Conservation (phyloP, 208 protist species). For the Leishmania major region DNA sequence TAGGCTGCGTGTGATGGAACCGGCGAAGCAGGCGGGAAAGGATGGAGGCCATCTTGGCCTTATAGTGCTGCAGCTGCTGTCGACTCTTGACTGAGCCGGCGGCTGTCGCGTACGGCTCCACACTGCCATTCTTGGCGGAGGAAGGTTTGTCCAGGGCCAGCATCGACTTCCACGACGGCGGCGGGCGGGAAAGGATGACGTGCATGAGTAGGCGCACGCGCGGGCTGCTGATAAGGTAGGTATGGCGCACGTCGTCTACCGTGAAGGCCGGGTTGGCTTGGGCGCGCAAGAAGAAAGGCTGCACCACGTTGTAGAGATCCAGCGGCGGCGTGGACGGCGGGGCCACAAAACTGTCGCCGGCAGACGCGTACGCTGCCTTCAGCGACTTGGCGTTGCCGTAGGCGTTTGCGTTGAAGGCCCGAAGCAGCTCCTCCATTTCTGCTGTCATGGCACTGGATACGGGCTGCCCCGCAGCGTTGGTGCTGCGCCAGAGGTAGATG, state of each 20-base stretch:
- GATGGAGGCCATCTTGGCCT: slow-evolving; percentile 22
- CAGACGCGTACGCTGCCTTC: not conserved
- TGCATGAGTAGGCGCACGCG: slow-evolving; percentile 27
- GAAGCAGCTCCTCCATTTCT: slow-evolving; percentile 28
- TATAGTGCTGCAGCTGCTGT: slow-evolving; percentile 25
- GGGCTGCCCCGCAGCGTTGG: slow-evolving; percentile 12
- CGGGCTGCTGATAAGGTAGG: slow-evolving; percentile 21
- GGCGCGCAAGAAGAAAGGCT: slow-evolving; percentile 20
- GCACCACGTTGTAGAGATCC: slow-evolving; percentile 44
- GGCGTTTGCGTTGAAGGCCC: slow-evolving; percentile 34
- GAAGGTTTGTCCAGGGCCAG: slow-evolving; percentile 5
- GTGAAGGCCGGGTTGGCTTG: slow-evolving; percentile 13
- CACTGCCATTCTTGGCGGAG: not conserved
- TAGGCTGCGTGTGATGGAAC: slow-evolving; percentile 50
- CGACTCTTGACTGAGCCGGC: slow-evolving; percentile 13
- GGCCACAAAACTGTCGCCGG: not conserved
- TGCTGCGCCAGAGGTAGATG: slow-evolving; percentile 60
- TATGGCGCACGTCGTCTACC: slow-evolving; percentile 6
- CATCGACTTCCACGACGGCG: slow-evolving; percentile 23
- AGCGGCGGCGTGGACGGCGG: slow-evolving; percentile 22
- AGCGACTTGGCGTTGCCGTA: slow-evolving; percentile 16
- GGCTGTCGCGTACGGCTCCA: not conserved
- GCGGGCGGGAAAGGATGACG: slow-evolving; percentile 27
- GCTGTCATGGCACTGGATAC: slow-evolving; percentile 12
- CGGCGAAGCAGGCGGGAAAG: slow-evolving; percentile 33